phyloP scores from a whole-genome alignment of 805 yeast genomes.

The Maudiozyma bulderi region DNA sequence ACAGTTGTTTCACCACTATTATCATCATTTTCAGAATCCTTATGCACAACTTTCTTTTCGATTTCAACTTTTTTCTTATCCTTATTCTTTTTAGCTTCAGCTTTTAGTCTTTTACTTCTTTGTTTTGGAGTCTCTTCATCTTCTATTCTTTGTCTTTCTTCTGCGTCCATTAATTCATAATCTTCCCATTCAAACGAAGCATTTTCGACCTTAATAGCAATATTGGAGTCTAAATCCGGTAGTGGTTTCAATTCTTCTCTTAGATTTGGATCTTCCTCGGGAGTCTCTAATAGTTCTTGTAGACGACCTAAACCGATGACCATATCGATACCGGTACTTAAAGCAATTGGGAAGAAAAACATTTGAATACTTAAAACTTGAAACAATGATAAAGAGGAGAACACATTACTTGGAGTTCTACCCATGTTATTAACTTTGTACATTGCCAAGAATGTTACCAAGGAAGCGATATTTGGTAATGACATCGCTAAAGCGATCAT shows the following conservation, averaged over 20 bases:
- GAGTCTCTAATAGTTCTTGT: constrained; percentile 41
- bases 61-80: constrained; percentile 4
- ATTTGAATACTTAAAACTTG: constrained; percentile 52
- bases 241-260: constrained; percentile 13
- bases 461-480: constrained; percentile 61
- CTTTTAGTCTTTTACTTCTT: constrained; percentile 5
- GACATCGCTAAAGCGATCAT: constrained; percentile 60
- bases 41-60: background rate
- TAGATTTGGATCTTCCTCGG: constrained; percentile 24
- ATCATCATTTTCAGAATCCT: background rate
- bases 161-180: constrained; percentile 28
- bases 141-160: constrained; percentile 24
- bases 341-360: constrained; percentile 60
- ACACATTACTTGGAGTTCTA: constrained; percentile 50
- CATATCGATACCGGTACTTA: constrained; percentile 62
- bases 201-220: constrained; percentile 41
- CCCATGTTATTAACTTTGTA: constrained; percentile 34
- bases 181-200: constrained; percentile 65
- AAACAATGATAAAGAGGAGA: constrained; percentile 63
- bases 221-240: constrained; percentile 10
- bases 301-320: constrained; percentile 51
- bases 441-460: constrained; percentile 45
- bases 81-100: constrained; percentile 13
- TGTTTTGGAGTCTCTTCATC: constrained; percentile 10
- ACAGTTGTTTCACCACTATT: background rate